These are phyloP conservation scores for Erythrobasidium yunnanense DNA, from an alignment of 768 basidiomycete genomes.

Conservation along the genomic window DNA sequence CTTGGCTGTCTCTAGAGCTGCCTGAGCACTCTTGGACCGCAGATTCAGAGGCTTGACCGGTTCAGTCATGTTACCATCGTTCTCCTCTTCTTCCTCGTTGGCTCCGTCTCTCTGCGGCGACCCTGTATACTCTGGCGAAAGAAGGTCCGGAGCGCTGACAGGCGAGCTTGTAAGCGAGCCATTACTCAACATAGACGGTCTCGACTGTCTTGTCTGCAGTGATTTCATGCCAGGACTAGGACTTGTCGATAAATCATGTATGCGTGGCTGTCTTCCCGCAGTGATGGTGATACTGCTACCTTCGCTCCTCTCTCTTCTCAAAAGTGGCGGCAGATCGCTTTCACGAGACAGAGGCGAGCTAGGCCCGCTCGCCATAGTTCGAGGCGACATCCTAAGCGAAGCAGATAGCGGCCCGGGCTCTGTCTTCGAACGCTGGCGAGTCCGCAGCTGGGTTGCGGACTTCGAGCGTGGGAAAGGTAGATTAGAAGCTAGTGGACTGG, in stretches of 20 bases:
- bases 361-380: too few species aligned
- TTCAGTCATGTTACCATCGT: not conserved
- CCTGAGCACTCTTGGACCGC: not conserved
- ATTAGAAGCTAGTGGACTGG: not conserved
- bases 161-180: not conserved
- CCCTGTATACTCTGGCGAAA: too few species aligned
- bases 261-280: too few species aligned
- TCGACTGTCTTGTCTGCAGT: too few species aligned
- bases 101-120: too few species aligned
- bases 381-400: not conserved
- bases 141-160: not conserved
- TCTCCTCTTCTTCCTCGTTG: not conserved
- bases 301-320: not conserved
- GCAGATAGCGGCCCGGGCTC: not conserved
- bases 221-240: too few species aligned
- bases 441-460: not conserved
- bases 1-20: not conserved
- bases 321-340: not conserved
- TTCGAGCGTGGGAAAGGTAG: not conserved
- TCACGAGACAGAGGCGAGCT: too few species aligned
- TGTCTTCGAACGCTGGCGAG: conserved; percentile 14
- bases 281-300: not conserved
- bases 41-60: not conserved
- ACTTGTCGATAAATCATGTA: too few species aligned
- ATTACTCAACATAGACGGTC: not conserved